A percentile compares a stretch with the other conserved stretches of the same genome.
These are phyloP conservation scores for Maudiozyma serrabonitensis DNA, from an alignment of 805 yeast species.

Conservation along the genomic window DNA sequence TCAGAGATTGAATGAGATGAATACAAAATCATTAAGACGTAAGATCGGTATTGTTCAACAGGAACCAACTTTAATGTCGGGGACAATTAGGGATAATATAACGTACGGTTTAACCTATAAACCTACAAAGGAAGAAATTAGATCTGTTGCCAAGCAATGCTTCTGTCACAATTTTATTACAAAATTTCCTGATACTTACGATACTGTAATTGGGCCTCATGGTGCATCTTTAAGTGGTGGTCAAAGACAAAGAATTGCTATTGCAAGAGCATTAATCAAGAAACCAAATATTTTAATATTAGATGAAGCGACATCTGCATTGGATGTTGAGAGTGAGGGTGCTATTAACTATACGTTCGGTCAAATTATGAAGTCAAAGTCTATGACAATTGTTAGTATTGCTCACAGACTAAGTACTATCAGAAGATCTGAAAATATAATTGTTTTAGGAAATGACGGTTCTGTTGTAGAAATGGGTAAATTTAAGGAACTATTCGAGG, in stretches of 20 bases:
- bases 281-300: constrained; percentile 62
- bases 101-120: constrained; percentile 60
- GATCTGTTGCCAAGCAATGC: constrained; percentile 40
- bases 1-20: constrained; percentile 39
- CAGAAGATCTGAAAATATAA: constrained; percentile 69
- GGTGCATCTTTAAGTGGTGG: constrained; percentile 75
- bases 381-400: constrained; percentile 74
- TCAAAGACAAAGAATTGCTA: constrained; percentile 77
- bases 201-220: constrained; percentile 62
- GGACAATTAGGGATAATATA: constrained; percentile 70
- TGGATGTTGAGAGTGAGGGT: constrained; percentile 64
- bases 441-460: constrained; percentile 77
- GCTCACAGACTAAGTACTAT: constrained; percentile 93
- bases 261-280: constrained; percentile 75
- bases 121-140: constrained; percentile 44
- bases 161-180: constrained; percentile 52
- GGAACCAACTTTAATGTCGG: constrained; percentile 66
- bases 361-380: constrained; percentile 45
- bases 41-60: constrained; percentile 70
- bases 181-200: constrained; percentile 53
- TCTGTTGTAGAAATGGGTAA: constrained; percentile 68
- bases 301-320: constrained; percentile 87
- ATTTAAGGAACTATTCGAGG: constrained; percentile 45
- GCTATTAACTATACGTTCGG: constrained; percentile 76
- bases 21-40: constrained; percentile 45